These are phyloP conservation scores for Lunasporangiospora selenospora DNA, from an alignment of 192 early-diverging fungal species.

Conservation along the genomic window DNA sequence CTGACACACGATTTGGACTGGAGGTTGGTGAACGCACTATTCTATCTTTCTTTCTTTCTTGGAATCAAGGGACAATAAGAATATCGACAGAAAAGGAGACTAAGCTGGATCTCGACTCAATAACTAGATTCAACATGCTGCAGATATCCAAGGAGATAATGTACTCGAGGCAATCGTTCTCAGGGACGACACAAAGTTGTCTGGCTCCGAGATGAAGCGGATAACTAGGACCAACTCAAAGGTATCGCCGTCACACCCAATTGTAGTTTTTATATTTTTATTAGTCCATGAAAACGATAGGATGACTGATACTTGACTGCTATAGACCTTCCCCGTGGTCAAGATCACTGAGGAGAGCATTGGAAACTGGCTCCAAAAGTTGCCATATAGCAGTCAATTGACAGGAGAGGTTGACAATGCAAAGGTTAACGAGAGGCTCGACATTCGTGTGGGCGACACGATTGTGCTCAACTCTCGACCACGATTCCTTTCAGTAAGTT, in stretches of 20 bases:
- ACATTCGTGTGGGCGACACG: conserved; percentile 61
- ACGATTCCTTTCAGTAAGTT: conserved; percentile 50
- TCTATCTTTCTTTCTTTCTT: neutral
- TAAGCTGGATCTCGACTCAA: conserved; percentile 26
- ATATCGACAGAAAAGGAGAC: neutral
- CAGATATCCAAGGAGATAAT: conserved; percentile 22
- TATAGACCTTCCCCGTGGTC: conserved; percentile 36
- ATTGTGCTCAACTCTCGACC: conserved; percentile 62
- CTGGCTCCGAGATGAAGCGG: conserved; percentile 45
- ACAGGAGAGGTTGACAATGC: conserved; percentile 7
- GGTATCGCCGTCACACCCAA: no score
- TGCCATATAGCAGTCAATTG: conserved; percentile 23
- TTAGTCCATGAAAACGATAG: no score
- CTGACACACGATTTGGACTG: conserved; percentile 84
- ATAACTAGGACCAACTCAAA: conserved; percentile 3
- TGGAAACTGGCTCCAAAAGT: conserved; percentile 46
- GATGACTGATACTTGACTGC: neutral
- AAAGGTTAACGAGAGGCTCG: conserved; percentile 20
- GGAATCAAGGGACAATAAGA: neutral
- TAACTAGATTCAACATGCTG: conserved; percentile 40
- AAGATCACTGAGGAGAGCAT: conserved; percentile 59
- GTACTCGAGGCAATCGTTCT: conserved; percentile 61
- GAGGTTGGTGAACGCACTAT: conserved; percentile 50
- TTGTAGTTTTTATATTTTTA: no score
- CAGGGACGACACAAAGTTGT: conserved; percentile 45